phyloP scores from a whole-genome alignment of 2,329 filamentous ascomycete genomes.

The Aspergillus caelatus region DNA sequence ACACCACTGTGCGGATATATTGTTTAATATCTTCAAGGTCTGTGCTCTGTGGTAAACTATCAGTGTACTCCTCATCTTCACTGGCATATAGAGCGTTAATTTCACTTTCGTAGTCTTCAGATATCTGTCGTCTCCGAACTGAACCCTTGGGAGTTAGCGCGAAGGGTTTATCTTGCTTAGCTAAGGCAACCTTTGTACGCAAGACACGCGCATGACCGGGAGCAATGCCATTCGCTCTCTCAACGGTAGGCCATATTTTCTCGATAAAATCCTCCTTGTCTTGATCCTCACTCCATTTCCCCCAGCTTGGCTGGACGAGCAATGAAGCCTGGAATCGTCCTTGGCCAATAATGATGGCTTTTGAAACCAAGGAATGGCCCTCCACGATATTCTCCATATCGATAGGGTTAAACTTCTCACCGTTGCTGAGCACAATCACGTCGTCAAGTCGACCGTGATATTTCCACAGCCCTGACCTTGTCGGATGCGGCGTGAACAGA shows the following conservation, averaged over 20 bases:
- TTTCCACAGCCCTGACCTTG: slow-evolving; percentile 23
- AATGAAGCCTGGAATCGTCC: slow-evolving; percentile 37
- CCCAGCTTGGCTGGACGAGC: slow-evolving; percentile 38
- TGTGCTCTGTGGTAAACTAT: too few relatives aligned
- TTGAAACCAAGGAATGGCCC: slow-evolving; percentile 32
- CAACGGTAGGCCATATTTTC: slow-evolving; percentile 47
- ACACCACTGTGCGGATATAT: background rate
- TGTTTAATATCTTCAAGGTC: background rate
- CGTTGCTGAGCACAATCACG: slow-evolving; percentile 45
- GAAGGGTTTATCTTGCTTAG: slow-evolving; percentile 46
- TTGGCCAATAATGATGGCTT: slow-evolving; percentile 37
- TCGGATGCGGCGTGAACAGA: slow-evolving; percentile 42
- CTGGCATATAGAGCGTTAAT: slow-evolving; percentile 12
- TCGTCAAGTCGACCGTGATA: slow-evolving; percentile 35
- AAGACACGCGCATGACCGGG: slow-evolving; percentile 46
- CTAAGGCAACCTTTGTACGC: slow-evolving; percentile 44
- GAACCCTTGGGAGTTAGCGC: slow-evolving; percentile 47
- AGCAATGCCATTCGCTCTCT: slow-evolving; percentile 44
- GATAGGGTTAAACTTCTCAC: slow-evolving; percentile 48
- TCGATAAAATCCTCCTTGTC: slow-evolving; percentile 35
- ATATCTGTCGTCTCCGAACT: slow-evolving; percentile 8
- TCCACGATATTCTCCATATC: slow-evolving; percentile 39
- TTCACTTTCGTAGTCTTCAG: slow-evolving; percentile 15
- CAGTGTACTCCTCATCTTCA: too few relatives aligned
- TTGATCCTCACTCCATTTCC: slow-evolving; percentile 1